phyloP scores from a whole-genome alignment of 2,329 filamentous ascomycete species.

The Phialophora macrospora region DNA sequence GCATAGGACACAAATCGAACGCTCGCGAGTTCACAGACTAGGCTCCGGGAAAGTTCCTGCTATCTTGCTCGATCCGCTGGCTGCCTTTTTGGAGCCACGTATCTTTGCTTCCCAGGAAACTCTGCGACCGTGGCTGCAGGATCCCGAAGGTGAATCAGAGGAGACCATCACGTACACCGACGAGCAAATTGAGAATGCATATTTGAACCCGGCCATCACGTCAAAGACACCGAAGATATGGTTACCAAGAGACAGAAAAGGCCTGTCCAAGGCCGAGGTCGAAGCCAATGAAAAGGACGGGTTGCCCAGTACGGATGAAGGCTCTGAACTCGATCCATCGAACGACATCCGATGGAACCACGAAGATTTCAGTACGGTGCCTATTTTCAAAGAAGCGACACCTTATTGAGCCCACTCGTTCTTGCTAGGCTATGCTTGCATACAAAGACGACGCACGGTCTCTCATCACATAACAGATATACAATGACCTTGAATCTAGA shows the following conservation, averaged over 20 bases:
- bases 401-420: constrained; percentile 26
- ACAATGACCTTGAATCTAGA: not conserved
- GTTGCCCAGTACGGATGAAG: constrained; percentile 79
- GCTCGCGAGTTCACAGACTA: constrained; percentile 25
- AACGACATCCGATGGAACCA: constrained; percentile 67
- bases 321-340: constrained; percentile 70
- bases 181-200: constrained; percentile 68
- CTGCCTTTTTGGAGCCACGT: constrained; percentile 60
- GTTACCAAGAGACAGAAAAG: constrained; percentile 77
- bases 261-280: constrained; percentile 76
- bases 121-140: constrained; percentile 39
- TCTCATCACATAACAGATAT: not conserved
- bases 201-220: constrained; percentile 72
- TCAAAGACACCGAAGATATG: constrained; percentile 71
- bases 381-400: constrained; percentile 38
- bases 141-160: constrained; percentile 62
- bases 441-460: not conserved
- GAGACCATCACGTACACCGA: constrained; percentile 74
- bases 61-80: constrained; percentile 74
- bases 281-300: constrained; percentile 74
- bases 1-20: constrained; percentile 12
- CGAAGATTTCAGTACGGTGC: constrained; percentile 47
- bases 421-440: not conserved
- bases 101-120: constrained; percentile 35
- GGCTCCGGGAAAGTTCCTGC: constrained; percentile 28